Percentiles rank a stretch among this genome's conserved stretches.
These are phyloP conservation scores for Paxillus rubicundulus DNA, from an alignment of 768 basidiomycete species.

Conservation along the genomic window DNA sequence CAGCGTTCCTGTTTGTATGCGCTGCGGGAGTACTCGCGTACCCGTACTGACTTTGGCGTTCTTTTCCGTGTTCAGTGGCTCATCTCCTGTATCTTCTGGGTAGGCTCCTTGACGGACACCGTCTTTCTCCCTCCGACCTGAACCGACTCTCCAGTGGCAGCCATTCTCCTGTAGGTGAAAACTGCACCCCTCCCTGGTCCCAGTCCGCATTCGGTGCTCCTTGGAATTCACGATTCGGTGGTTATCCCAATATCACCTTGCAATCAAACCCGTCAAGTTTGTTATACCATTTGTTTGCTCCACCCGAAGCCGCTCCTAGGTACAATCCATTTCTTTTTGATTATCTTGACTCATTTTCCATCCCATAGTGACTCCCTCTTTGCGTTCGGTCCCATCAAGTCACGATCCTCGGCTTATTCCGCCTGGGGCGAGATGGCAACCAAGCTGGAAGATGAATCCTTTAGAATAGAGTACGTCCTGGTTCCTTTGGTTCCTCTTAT, in stretches of 20 bases:
- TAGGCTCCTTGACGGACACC: constrained; percentile 37
- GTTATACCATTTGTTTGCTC: constrained; percentile 70
- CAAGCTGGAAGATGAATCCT: constrained; percentile 68
- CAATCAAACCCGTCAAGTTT: constrained; percentile 65
- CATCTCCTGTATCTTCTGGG: constrained; percentile 35
- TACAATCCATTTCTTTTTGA: constrained; percentile 17
- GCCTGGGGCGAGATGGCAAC: constrained; percentile 75
- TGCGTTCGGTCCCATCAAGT: constrained; percentile 27
- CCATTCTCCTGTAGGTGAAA: constrained; percentile 29
- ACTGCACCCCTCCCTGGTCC: constrained; percentile 26
- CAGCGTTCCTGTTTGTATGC: neutral
- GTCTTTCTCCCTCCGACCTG: constrained; percentile 20
- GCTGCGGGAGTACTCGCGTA: constrained; percentile 23
- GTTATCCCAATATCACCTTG: constrained; percentile 51
- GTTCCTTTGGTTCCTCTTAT: constrained; percentile 28
- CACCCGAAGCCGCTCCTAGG: constrained; percentile 57
- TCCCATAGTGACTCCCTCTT: constrained; percentile 39
- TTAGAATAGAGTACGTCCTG: constrained; percentile 78
- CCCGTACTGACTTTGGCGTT: constrained; percentile 25
- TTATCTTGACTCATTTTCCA: constrained; percentile 18
- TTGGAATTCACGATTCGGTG: constrained; percentile 27
- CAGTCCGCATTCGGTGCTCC: constrained; percentile 24
- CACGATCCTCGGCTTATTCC: constrained; percentile 51
- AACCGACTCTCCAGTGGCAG: constrained; percentile 26
- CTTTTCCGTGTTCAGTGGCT: constrained; percentile 12